phyloP scores from a whole-genome alignment of 2,329 filamentous ascomycete genomes.

The Exophiala mesophila region DNA sequence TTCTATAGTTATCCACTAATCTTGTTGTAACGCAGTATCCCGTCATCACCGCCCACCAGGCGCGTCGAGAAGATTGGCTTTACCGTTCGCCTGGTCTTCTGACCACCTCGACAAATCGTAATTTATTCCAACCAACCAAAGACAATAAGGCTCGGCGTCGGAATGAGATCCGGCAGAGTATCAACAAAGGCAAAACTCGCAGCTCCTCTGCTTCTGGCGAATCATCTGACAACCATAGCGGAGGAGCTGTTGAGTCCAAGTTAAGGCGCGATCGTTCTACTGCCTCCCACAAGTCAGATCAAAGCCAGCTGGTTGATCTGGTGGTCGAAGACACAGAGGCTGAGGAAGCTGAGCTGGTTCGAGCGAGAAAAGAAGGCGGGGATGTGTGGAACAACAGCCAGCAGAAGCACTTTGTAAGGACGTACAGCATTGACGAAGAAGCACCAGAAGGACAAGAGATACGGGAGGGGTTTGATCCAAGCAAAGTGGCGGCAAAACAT shows the following conservation, averaged over 20 bases:
- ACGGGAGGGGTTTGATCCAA: conserved; percentile 27
- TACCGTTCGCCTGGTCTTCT: conserved; percentile 48
- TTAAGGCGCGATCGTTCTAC: conserved; percentile 33
- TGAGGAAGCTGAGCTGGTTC: conserved; percentile 58
- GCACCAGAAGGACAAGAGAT: conserved; percentile 22
- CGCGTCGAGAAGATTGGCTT: conserved; percentile 64
- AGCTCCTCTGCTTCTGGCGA: conserved; percentile 26
- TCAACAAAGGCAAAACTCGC: conserved; percentile 28
- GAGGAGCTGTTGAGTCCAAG: conserved; percentile 24
- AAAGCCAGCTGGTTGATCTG: conserved; percentile 62
- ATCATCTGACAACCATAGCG: conserved; percentile 31
- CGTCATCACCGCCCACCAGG: conserved; percentile 79
- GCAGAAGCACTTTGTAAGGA: conserved; percentile 25
- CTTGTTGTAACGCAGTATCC: conserved; percentile 64
- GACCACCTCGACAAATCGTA: conserved; percentile 52
- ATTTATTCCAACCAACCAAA: conserved; percentile 50
- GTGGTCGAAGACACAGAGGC: conserved; percentile 61
- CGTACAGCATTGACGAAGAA: conserved; percentile 22
- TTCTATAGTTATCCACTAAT: conserved; percentile 1
- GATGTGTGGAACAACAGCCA: conserved; percentile 53
- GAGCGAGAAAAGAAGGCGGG: conserved; percentile 58
- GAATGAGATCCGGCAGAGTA: conserved; percentile 38
- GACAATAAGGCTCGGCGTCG: conserved; percentile 40
- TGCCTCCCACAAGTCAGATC: conserved; percentile 44
- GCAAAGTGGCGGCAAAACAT: conserved; percentile 19